Conservation (phyloP, 345 rosid species). For the Isatis tinctoria region DNA sequence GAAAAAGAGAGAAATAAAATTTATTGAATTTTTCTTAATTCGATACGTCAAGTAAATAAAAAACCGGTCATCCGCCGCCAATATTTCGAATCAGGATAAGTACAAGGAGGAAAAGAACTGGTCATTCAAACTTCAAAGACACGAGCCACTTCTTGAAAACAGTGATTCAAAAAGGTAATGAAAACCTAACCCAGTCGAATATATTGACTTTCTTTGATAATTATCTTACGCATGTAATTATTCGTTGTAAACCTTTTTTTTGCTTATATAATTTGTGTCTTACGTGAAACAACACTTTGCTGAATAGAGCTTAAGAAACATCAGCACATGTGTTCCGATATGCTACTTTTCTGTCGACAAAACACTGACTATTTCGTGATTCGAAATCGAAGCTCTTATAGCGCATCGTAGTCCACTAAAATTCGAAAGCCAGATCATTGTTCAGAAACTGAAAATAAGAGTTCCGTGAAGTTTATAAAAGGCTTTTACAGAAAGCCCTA, state of each 20-base stretch:
- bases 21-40: neutral
- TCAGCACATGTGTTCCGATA: neutral
- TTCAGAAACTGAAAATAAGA: neutral
- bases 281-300: neutral
- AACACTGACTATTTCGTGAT: neutral
- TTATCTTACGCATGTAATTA: neutral
- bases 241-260: neutral
- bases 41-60: neutral
- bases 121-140: too few species aligned
- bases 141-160: neutral
- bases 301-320: neutral
- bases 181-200: conserved; percentile 5
- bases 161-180: neutral
- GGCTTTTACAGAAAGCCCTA: neutral
- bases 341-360: neutral
- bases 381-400: neutral
- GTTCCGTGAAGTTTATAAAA: neutral
- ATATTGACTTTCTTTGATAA: conserved; percentile 2
- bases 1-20: too few species aligned
- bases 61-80: conserved; percentile 17
- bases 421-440: neutral
- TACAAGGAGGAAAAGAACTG: conserved; percentile 9
- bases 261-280: neutral
- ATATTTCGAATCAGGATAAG: conserved; percentile 20
- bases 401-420: neutral